These are phyloP conservation scores for Aegilops longissima DNA, from an alignment of 176 grass and related monocot genomes.

Conservation along the genomic window DNA sequence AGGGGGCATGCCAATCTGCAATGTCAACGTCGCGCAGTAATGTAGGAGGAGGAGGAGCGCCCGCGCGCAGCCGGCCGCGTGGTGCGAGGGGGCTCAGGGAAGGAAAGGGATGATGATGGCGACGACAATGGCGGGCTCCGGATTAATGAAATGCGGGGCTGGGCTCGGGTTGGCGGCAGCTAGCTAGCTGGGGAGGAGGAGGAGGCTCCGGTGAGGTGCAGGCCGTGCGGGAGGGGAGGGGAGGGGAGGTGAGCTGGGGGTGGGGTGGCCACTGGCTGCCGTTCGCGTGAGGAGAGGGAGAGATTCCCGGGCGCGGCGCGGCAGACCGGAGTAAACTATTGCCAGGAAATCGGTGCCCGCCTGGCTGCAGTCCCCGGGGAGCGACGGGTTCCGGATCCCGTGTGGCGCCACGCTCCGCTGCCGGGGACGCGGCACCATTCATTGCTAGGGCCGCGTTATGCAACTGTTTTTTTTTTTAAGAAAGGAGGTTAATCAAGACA, in stretches of 20 bases:
- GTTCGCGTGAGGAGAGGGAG: conserved; percentile 53
- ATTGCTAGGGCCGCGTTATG: too few species aligned
- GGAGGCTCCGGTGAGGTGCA: conserved; percentile 5
- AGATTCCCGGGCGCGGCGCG: conserved; percentile 45
- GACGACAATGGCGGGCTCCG: not conserved
- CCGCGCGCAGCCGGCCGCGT: not conserved
- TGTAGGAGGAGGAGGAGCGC: not conserved
- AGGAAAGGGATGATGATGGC: not conserved
- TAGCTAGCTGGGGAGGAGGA: not conserved
- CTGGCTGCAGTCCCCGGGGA: conserved; percentile 13
- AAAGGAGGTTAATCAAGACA: too few species aligned
- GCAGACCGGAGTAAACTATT: conserved; percentile 43
- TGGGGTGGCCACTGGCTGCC: conserved; percentile 31
- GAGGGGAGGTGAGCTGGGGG: conserved; percentile 35
- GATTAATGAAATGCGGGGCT: conserved; percentile 27
- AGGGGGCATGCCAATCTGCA: conserved; percentile 29
- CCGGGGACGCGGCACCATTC: not conserved
- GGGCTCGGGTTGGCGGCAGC: conserved; percentile 5
- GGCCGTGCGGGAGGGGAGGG: not conserved
- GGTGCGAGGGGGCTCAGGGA: conserved; percentile 30
- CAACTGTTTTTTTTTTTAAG: too few species aligned
- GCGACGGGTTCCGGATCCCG: conserved; percentile 16
- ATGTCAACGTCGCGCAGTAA: conserved; percentile 41
- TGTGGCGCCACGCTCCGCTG: not conserved
- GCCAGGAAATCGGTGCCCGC: not conserved